A percentile compares a stretch with the other conserved stretches of the same genome.
phyloP scores from a whole-genome alignment of 257 asterid genomes.

The Penstemon davidsonii region DNA sequence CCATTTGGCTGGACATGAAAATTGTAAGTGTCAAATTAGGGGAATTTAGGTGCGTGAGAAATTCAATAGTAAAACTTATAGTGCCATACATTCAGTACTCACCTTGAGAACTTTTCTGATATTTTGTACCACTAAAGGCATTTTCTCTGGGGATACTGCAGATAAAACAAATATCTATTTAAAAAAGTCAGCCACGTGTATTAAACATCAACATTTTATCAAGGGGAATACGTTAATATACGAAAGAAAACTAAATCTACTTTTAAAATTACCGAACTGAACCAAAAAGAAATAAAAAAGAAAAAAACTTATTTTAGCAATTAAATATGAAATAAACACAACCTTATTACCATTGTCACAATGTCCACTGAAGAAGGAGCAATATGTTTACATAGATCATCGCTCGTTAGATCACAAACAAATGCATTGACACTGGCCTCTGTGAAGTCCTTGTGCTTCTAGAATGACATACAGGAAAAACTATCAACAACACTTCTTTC shows the following conservation, averaged over 20 bases:
- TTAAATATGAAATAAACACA: conserved; percentile 21
- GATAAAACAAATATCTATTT: conserved; percentile 93
- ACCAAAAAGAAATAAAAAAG: neutral
- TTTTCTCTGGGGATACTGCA: conserved; percentile 97
- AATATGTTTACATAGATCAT: conserved; percentile 66
- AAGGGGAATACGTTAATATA: neutral
- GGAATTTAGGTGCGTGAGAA: conserved; percentile 17
- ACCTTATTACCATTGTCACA: conserved; percentile 81
- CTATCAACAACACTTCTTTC: conserved; percentile 17
- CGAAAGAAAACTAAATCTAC: conserved; percentile 11
- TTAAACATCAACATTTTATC: conserved; percentile 22
- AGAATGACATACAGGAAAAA: conserved; percentile 30
- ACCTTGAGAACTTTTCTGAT: conserved; percentile 87
- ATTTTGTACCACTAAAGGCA: conserved; percentile 72
- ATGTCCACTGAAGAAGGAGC: conserved; percentile 87
- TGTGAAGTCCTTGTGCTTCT: conserved; percentile 81
- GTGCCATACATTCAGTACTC: conserved; percentile 29
- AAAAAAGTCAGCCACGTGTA: conserved; percentile 55
- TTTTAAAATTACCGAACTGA: neutral
- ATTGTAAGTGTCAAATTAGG: conserved; percentile 26
- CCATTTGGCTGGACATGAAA: conserved; percentile 74
- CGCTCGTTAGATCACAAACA: conserved; percentile 78
- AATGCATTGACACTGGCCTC: conserved; percentile 77
- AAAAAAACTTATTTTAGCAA: conserved; percentile 12
- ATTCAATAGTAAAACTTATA: neutral